Evolutionary conservation across 2,329 filamentous ascomycete genomes (phyloP).

Genomic region (Paecilomyces dactylethromorphus): DNA sequence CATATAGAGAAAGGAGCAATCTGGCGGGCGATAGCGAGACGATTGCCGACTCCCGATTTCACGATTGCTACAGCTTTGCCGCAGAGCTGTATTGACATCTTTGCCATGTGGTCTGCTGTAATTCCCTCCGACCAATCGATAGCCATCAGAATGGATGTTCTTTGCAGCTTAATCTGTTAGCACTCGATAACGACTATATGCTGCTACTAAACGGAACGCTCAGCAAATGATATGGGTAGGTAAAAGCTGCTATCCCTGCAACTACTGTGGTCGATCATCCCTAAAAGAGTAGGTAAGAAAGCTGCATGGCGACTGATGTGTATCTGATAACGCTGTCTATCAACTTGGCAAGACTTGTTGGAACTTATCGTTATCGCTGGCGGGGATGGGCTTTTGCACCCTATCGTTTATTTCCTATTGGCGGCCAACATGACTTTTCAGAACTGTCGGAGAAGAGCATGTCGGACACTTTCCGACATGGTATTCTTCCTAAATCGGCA

Average conservation of each 20-base stretch:
- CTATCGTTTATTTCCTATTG: background rate
- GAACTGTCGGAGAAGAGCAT: background rate
- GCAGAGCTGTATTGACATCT: background rate
- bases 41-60: background rate
- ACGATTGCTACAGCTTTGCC: background rate
- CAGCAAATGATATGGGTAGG: background rate
- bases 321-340: background rate
- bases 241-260: background rate
- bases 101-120: background rate
- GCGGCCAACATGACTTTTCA: background rate
- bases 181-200: background rate
- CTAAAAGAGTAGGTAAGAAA: background rate
- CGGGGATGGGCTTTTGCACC: background rate
- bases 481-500: background rate
- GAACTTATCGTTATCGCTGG: background rate
- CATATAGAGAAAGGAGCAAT: background rate
- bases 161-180: background rate
- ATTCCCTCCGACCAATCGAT: background rate
- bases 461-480: background rate
- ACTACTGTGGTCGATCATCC: background rate
- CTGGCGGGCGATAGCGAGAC: background rate
- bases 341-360: background rate
- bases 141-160: background rate
- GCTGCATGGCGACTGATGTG: background rate
- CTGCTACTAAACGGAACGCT: background rate